Conservation (phyloP, 1,139 yeast species). For the Taphrina sp. region DNA sequence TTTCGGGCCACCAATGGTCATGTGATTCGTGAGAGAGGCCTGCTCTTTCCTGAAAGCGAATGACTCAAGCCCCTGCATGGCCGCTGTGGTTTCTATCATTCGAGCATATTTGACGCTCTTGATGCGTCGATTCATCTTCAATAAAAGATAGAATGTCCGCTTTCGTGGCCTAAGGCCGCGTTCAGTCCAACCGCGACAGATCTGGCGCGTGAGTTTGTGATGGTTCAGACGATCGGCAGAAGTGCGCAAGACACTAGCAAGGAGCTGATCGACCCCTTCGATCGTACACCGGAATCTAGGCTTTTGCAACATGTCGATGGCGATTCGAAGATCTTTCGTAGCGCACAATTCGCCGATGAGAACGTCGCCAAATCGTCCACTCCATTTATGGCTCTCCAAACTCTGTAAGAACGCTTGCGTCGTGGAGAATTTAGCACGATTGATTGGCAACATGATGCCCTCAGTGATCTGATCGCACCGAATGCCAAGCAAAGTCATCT, state of each 20-base stretch:
- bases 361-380: slow-evolving; percentile 1
- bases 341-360: slow-evolving; percentile 1
- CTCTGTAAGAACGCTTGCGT: neutral
- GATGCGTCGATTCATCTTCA: neutral
- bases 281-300: neutral
- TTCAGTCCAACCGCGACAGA: neutral
- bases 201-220: slow-evolving; percentile 3
- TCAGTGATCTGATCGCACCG: neutral
- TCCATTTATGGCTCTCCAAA: neutral
- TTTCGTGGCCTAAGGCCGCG: neutral
- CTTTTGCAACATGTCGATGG: neutral
- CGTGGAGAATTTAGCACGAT: neutral
- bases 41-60: neutral
- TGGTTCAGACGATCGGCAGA: neutral
- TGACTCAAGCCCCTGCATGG: neutral
- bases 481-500: neutral
- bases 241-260: neutral
- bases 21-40: no score
- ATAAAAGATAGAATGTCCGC: slow-evolving; percentile 2
- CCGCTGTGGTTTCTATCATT: slow-evolving; percentile 3
- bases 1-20: no score
- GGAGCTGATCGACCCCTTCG: slow-evolving; percentile 8
- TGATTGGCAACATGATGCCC: slow-evolving; percentile 10
- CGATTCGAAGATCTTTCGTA: neutral
- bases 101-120: neutral